These are phyloP conservation scores for Thalia dealbata DNA, from an alignment of 176 grass and related monocot species.

Conservation along the genomic window DNA sequence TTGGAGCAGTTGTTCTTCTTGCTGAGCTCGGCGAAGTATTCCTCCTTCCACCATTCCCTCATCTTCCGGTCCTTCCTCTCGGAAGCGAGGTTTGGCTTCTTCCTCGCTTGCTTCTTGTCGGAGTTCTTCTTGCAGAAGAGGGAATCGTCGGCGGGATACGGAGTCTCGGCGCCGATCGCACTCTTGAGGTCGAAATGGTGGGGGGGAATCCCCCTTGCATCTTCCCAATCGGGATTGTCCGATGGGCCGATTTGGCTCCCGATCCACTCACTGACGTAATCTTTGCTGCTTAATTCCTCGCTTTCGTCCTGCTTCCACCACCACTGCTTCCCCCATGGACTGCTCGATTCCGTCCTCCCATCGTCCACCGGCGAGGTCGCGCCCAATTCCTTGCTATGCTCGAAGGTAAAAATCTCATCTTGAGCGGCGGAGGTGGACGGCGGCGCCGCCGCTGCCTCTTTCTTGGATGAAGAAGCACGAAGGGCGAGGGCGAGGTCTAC, in stretches of 20 bases:
- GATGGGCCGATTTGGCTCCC: slow-evolving; percentile 48
- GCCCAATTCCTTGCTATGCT: slow-evolving; percentile 10
- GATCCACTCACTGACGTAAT: slow-evolving; percentile 74
- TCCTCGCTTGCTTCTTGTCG: slow-evolving; percentile 22
- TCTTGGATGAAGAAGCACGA: neutral
- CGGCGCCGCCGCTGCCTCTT: slow-evolving; percentile 5
- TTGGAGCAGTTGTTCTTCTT: slow-evolving; percentile 31
- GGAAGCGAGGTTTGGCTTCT: slow-evolving; percentile 6
- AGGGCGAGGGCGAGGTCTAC: slow-evolving; percentile 2
- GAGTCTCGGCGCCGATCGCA: neutral
- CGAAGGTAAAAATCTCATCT: slow-evolving; percentile 7
- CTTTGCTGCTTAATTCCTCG: slow-evolving; percentile 42
- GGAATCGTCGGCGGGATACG: slow-evolving; percentile 3
- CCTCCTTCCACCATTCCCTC: slow-evolving; percentile 82
- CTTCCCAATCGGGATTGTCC: slow-evolving; percentile 37
- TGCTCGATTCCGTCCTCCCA: slow-evolving; percentile 13
- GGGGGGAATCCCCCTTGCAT: slow-evolving; percentile 12
- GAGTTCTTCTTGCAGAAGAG: slow-evolving; percentile 13
- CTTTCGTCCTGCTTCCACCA: slow-evolving; percentile 83
- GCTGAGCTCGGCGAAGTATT: slow-evolving; percentile 74
- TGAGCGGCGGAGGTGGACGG: neutral
- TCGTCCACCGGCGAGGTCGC: slow-evolving; percentile 9
- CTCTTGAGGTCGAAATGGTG: slow-evolving; percentile 1
- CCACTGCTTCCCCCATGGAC: slow-evolving; percentile 56
- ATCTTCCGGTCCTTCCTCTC: slow-evolving; percentile 40